Base-by-base conservation (phyloP, 768 basidiomycete genomes). In the Boletales sp. region DNA sequence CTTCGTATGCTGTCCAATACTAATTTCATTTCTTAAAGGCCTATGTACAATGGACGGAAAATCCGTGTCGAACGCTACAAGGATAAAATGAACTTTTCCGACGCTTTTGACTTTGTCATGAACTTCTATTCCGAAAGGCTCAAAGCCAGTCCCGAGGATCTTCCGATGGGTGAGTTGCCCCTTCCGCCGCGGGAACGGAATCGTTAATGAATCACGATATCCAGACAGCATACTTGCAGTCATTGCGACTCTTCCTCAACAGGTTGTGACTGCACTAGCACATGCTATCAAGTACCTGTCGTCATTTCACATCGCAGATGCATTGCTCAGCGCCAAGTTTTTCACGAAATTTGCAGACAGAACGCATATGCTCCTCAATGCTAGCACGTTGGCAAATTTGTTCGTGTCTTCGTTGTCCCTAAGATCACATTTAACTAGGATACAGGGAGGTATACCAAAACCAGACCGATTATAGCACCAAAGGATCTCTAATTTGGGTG, bases 401-500 rank as follows among this genome's bases (percentile, higher is more conserved):
- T 81, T 52, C 14, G 78, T 65, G 17, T 32, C 34, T 43, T 18
- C 7, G 19, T 35, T 24, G 53, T 27, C n/a, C 19, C 8, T 48
- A 24, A 19, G 30, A 12, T 40, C 19, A 27, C 41, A 15, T 18
- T 41, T 52, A 40, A 54, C 43, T 8, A n/a, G 10, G 14, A 21
- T 24, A 37, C 52, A 83, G 83, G 39, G 94, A 98, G 67, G 83
- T 99, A n/a, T 94, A 90, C 65, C 80, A 83, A 31, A 98, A 97
- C 58, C 86, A 89, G 61, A 92, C 90, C 1, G 87, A 97, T 63
- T 79, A 79, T 47, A 81, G 78, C 11, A 72, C 77, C 17, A 77
- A 70, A 49, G 94, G 94, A 5, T 88, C 90, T 43, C 70, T 99
- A 40, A 72, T 97, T 53, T 88, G 85, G 81, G 77, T 94, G 8